phyloP scores from a whole-genome alignment of 2,329 filamentous ascomycete species.

The Penicillium vulpinum region DNA sequence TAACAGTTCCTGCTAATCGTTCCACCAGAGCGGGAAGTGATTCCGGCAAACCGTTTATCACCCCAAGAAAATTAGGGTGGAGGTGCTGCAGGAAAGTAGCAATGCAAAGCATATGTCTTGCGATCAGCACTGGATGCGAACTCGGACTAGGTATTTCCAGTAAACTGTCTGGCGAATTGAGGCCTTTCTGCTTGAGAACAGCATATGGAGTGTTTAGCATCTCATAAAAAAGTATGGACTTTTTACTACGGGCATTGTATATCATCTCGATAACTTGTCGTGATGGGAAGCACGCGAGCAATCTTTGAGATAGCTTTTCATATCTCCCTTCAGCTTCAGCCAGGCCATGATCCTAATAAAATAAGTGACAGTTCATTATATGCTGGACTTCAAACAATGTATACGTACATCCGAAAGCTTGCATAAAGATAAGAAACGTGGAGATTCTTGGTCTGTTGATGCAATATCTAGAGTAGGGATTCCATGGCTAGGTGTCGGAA shows the following conservation, averaged over 20 bases:
- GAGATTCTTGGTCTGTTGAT: not conserved
- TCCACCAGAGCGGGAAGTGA: constrained; percentile 28
- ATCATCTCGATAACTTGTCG: not conserved
- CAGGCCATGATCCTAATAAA: not conserved
- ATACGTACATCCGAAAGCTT: not conserved
- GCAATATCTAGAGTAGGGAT: not conserved
- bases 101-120: constrained; percentile 51
- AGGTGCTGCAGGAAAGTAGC: constrained; percentile 52
- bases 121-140: constrained; percentile 52
- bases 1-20: constrained; percentile 32
- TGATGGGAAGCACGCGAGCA: not conserved
- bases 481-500: not conserved
- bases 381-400: not conserved
- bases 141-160: constrained; percentile 18
- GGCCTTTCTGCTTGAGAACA: constrained; percentile 33
- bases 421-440: not conserved
- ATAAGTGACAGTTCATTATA: not conserved
- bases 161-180: constrained; percentile 25
- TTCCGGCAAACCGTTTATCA: constrained; percentile 21
- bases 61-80: constrained; percentile 27
- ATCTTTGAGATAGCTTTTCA: not conserved
- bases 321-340: not conserved
- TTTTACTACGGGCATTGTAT: not conserved
- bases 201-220: constrained; percentile 39
- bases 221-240: constrained; percentile 36